Evolutionary conservation across 257 asterid species (phyloP).

Genomic region (Plantago ovata): DNA sequence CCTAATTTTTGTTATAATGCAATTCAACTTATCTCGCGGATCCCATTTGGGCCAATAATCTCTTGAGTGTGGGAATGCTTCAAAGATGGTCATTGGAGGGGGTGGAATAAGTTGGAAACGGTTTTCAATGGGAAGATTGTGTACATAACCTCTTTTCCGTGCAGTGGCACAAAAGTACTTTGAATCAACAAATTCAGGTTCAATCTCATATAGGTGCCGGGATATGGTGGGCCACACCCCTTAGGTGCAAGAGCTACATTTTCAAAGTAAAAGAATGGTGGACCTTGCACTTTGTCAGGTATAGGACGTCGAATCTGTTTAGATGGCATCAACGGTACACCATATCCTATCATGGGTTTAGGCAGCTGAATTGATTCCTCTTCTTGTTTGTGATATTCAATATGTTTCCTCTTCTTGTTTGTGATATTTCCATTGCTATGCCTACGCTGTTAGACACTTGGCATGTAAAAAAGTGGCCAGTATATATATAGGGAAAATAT

Average conservation of each 20-base stretch:
- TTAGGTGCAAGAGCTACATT: constrained; percentile 67
- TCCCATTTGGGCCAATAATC: constrained; percentile 77
- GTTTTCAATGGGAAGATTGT: constrained; percentile 50
- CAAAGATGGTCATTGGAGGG: constrained; percentile 47
- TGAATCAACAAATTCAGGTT: constrained; percentile 66
- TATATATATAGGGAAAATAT: background rate
- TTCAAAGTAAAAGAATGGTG: constrained; percentile 57
- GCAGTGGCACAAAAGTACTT: constrained; percentile 50
- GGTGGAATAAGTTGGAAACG: constrained; percentile 50
- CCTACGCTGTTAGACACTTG: constrained; percentile 33
- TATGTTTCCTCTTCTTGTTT: constrained; percentile 38
- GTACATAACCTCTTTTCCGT: constrained; percentile 62
- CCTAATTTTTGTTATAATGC: constrained; percentile 46
- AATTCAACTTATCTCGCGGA: constrained; percentile 43
- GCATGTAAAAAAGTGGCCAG: background rate
- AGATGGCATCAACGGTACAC: constrained; percentile 34
- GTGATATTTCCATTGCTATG: constrained; percentile 28
- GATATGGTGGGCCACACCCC: constrained; percentile 62
- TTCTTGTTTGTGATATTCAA: constrained; percentile 23
- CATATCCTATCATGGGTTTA: constrained; percentile 66
- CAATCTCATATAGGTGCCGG: constrained; percentile 35
- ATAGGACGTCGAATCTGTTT: constrained; percentile 26
- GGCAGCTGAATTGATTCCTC: constrained; percentile 55
- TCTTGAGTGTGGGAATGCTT: constrained; percentile 49
- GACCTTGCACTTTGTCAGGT: constrained; percentile 41